phyloP scores from a whole-genome alignment of 2,329 filamentous ascomycete species.

The Aureobasidium sp. region DNA sequence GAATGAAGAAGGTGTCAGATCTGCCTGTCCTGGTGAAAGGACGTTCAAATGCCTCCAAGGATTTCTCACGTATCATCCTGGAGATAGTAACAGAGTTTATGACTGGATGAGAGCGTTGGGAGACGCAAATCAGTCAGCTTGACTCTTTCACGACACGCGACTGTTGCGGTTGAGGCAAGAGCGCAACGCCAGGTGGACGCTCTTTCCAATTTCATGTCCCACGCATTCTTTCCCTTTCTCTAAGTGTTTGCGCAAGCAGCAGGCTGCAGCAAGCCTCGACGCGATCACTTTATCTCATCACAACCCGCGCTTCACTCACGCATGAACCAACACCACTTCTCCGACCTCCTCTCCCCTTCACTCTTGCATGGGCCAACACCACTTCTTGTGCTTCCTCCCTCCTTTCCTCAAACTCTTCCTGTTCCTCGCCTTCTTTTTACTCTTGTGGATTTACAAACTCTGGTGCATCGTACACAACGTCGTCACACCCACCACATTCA shows the following conservation, averaged over 20 bases:
- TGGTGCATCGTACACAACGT: not conserved
- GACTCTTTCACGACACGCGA: too few relatives aligned
- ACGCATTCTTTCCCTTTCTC: not conserved
- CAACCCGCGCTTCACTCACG: not conserved
- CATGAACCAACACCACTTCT: too few relatives aligned
- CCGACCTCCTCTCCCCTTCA: too few relatives aligned
- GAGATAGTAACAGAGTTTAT: too few relatives aligned
- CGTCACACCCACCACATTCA: not conserved
- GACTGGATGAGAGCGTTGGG: too few relatives aligned
- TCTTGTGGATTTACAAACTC: not conserved
- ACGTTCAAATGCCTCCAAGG: too few relatives aligned
- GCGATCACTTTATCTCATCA: not conserved
- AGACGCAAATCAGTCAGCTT: not conserved
- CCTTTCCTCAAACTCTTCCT: not conserved
- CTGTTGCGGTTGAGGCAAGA: not conserved
- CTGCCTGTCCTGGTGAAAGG: too few relatives aligned
- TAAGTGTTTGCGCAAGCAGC: not conserved
- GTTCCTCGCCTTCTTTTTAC: not conserved
- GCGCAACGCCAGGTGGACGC: not conserved
- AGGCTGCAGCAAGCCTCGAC: not conserved
- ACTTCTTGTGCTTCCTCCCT: not conserved
- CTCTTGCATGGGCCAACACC: too few relatives aligned
- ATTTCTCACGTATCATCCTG: too few relatives aligned
- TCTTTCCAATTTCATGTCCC: not conserved
- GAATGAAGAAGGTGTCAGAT: too few relatives aligned